Evolutionary conservation across 768 basidiomycete species (phyloP).

Genomic region (Epithele typhae): DNA sequence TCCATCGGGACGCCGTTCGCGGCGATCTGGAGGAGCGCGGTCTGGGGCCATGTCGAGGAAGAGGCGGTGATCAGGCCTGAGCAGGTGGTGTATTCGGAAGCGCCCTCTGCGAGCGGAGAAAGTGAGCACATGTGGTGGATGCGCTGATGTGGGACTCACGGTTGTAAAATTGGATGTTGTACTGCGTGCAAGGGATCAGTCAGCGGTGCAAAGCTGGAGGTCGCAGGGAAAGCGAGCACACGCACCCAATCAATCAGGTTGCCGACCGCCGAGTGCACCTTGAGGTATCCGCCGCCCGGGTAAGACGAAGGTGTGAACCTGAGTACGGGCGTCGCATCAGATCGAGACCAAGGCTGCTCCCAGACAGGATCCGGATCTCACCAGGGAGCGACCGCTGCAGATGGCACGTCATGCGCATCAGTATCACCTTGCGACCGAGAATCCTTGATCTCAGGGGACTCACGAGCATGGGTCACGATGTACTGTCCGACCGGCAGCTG

Average conservation of each 20-base stretch:
- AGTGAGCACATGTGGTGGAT: background rate
- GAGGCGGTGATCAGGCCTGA: conserved; percentile 52
- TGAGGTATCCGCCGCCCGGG: conserved; percentile 38
- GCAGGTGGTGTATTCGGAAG: conserved; percentile 62
- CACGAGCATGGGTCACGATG: conserved; percentile 35
- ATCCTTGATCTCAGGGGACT: conserved; percentile 14
- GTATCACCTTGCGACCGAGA: too few relatives aligned
- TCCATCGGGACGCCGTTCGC: conserved; percentile 39
- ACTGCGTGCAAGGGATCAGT: conserved; percentile 24
- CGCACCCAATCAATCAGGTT: conserved; percentile 42
- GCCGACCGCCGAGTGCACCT: conserved; percentile 35
- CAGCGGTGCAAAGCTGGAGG: too few relatives aligned
- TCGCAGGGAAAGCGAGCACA: too few relatives aligned
- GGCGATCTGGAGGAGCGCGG: conserved; percentile 53
- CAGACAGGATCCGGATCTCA: conserved; percentile 13
- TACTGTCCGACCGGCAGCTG: conserved; percentile 32
- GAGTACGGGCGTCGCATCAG: background rate
- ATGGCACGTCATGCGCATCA: background rate
- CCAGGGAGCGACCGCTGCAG: conserved; percentile 42
- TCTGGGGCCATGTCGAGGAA: conserved; percentile 56
- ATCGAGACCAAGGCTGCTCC: too few relatives aligned
- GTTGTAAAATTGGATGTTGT: conserved; percentile 40
- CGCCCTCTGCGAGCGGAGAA: conserved; percentile 43
- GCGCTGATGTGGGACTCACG: conserved; percentile 20
- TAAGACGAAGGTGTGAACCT: conserved; percentile 34